These are phyloP conservation scores for Codiaeum variegatum DNA, from an alignment of 441 rosid genomes.

Conservation along the genomic window DNA sequence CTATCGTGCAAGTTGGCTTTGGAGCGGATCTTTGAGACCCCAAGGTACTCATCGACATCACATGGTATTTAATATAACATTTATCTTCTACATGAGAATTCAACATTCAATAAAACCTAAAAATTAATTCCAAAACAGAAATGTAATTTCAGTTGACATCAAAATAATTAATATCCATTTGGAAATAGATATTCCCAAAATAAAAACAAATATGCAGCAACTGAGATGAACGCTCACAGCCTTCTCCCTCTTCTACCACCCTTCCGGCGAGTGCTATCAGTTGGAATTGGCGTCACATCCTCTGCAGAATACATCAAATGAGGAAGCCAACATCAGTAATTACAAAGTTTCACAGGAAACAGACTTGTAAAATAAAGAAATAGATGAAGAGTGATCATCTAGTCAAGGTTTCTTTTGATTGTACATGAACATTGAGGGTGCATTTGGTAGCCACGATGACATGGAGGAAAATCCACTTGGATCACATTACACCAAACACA, in stretches of 20 bases:
- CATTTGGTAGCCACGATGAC: too few species aligned
- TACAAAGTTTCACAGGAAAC: background rate
- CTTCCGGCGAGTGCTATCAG: conserved; percentile 58
- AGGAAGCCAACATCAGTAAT: background rate
- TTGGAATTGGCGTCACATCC: conserved; percentile 59
- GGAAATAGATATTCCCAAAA: background rate
- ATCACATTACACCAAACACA: too few species aligned
- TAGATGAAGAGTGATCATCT: too few species aligned
- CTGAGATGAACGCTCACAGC: conserved; percentile 29
- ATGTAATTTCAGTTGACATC: background rate
- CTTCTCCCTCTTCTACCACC: conserved; percentile 62
- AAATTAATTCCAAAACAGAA: background rate
- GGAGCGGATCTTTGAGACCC: too few species aligned
- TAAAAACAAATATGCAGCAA: background rate
- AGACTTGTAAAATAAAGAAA: too few species aligned
- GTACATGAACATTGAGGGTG: too few species aligned
- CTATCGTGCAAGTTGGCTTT: too few species aligned
- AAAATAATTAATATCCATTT: background rate
- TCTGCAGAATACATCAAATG: conserved; percentile 27
- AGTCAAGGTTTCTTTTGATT: too few species aligned
- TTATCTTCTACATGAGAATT: background rate
- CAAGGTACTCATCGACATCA: too few species aligned
- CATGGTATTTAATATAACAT: background rate
- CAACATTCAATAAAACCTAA: background rate
- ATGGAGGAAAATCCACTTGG: too few species aligned